A percentile compares a stretch with the other conserved stretches of the same genome.
Conservation (phyloP, 2,329 filamentous ascomycete species). For the Leptographium radiaticola region DNA sequence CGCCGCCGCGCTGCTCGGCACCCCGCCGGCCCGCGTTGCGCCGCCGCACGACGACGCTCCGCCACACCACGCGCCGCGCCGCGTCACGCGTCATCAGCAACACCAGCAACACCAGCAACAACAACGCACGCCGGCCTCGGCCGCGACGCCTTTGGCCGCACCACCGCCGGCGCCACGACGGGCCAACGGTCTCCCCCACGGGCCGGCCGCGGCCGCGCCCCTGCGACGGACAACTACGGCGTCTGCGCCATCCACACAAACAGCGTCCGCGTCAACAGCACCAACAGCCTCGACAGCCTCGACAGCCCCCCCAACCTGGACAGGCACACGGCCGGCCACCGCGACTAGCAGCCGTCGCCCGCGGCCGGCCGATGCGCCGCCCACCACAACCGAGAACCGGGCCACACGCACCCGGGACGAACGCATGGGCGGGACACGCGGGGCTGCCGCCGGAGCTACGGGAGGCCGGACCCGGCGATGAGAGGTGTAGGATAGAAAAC, state of each 20-base stretch:
- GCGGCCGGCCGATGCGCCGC: neutral
- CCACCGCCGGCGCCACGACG: too few species aligned
- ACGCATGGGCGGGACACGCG: constrained; percentile 14
- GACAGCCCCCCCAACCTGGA: neutral
- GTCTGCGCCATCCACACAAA: too few species aligned
- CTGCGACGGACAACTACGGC: too few species aligned
- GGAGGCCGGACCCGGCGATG: neutral
- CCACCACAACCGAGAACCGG: constrained; percentile 9
- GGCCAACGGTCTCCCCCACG: too few species aligned
- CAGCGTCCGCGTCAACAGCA: neutral
- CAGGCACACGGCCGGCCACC: neutral
- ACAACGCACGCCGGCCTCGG: too few species aligned
- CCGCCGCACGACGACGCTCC: neutral
- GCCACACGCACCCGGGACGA: constrained; percentile 19
- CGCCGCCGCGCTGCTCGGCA: neutral
- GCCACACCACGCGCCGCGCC: neutral
- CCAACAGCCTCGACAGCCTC: constrained; percentile 8
- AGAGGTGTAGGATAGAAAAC: too few species aligned
- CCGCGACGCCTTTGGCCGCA: neutral
- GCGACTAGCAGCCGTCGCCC: neutral
- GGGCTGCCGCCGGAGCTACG: neutral
- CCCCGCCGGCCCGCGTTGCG: neutral
- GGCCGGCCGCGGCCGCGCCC: too few species aligned
- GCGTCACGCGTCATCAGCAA: neutral
- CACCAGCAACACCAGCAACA: too few species aligned